A percentile compares a stretch with the other conserved stretches of the same genome.
phyloP scores from a whole-genome alignment of 2,329 filamentous ascomycete species.

The Exophiala sp. region DNA sequence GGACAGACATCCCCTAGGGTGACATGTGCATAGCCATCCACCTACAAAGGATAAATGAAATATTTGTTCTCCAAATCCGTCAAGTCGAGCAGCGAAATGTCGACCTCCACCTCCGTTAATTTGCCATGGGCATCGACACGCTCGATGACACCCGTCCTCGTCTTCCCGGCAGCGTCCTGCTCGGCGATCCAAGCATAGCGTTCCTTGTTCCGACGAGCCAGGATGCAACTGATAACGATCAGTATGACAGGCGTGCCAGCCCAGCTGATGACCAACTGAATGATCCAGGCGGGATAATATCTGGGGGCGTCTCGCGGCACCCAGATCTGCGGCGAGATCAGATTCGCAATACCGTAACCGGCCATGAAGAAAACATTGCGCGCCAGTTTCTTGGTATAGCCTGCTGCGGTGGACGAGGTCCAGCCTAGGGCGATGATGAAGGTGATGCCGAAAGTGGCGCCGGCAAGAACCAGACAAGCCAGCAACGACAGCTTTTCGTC shows the following conservation, averaged over 20 bases:
- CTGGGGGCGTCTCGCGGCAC: slow-evolving; percentile 33
- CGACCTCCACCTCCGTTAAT: slow-evolving; percentile 32
- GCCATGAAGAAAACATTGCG: slow-evolving; percentile 35
- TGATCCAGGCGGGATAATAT: slow-evolving; percentile 29
- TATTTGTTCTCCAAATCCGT: slow-evolving; percentile 39
- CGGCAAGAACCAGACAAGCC: slow-evolving; percentile 36
- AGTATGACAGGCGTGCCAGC: slow-evolving; percentile 39
- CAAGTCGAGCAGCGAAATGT: slow-evolving; percentile 32
- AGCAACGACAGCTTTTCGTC: slow-evolving; percentile 35
- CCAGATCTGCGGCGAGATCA: slow-evolving; percentile 41
- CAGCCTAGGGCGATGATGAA: slow-evolving; percentile 40
- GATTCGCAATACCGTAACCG: slow-evolving; percentile 39
- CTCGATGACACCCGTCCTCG: slow-evolving; percentile 29
- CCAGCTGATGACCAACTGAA: slow-evolving; percentile 33
- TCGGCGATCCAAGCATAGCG: slow-evolving; percentile 31
- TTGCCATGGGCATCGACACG: slow-evolving; percentile 30
- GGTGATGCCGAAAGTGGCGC: slow-evolving; percentile 35
- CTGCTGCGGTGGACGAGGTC: slow-evolving; percentile 32
- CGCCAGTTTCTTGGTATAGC: slow-evolving; percentile 32
- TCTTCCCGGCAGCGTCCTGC: slow-evolving; percentile 17
- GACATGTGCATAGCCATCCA: no score
- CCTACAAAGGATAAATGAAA: slow-evolving; percentile 37
- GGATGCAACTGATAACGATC: slow-evolving; percentile 37
- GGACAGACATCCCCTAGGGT: no score
- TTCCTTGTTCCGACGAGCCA: slow-evolving; percentile 31